phyloP scores from a whole-genome alignment of 73 alveolate genomes.

The Tetrahymena borealis region DNA sequence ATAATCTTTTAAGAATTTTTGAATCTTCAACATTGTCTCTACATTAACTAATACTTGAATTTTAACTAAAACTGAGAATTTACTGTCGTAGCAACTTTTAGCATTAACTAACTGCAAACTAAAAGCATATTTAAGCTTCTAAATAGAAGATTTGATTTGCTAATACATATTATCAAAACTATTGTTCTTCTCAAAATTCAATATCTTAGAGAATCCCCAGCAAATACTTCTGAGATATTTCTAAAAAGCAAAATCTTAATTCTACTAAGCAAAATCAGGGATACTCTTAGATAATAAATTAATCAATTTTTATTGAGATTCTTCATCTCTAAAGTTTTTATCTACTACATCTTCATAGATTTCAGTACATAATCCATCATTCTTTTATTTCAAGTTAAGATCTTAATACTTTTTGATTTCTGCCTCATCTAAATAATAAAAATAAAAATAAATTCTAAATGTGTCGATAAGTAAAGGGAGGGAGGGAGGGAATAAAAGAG shows the following conservation, averaged over 20 bases:
- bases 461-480: no score
- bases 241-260: neutral
- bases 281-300: neutral
- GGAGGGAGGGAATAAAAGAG: no score
- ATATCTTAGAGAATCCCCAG: neutral
- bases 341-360: neutral
- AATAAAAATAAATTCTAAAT: neutral
- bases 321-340: neutral
- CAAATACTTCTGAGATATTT: neutral
- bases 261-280: neutral
- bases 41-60: neutral
- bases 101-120: neutral
- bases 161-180: neutral
- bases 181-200: neutral
- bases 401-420: neutral
- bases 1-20: neutral
- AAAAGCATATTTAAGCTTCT: neutral
- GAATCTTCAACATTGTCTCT: neutral
- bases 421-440: neutral
- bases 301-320: neutral
- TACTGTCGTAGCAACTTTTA: neutral
- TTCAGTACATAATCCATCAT: neutral
- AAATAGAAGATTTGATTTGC: neutral
- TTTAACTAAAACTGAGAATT: neutral
- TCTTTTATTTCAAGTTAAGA: neutral